Evolutionary conservation across 345 rosid species (phyloP), one percentile per base, ranked within the genome.

Genomic region (Eucalyptus pauciflora): DNA sequence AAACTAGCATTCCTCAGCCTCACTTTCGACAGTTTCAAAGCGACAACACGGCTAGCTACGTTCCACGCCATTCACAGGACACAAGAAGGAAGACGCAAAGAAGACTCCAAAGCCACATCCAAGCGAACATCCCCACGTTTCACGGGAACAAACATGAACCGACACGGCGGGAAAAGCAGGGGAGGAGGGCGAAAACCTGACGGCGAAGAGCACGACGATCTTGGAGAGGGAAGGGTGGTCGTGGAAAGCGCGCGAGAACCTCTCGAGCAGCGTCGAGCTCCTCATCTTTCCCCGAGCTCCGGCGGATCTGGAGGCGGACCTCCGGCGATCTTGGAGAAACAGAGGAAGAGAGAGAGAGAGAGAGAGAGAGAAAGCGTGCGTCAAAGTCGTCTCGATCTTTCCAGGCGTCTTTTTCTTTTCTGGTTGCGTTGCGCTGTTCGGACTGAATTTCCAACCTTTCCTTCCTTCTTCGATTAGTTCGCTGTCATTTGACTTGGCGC

Each of bases 211-310:
- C 88, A 96, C 92, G 89, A 96, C 9, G 50, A 97, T 92, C 90
- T 95, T 94, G 51, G 99, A 92, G 89, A 97, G 93, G 54, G 93
- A 93, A 89, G 99, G 96, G 90, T 94, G 87, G 54, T 95, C 99
- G 71, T 93, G 94, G 90, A 94, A 95, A 85, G 94, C 94, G 91
- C 93, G 93, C 25, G 97, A 93, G 92, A 94, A 88, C 91, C 96
- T 90, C 87, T 94, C 92, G 90, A 89, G 93, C 88, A 96, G n/a
- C 69, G 90, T 93, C 87, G 94, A 95, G 29, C 64, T 94, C 87
- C 94, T 95, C 99, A 98, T 98, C 71, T 79, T 37, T 58, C 45
- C 7, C 15, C 69, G 7, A 60, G 67, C 67, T 62, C 69, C 69
- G 69, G 69, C 31, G 69, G 69, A 62, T 62, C 31, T 27, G 69